These are phyloP conservation scores for Plenodomus lindquistii DNA, from an alignment of 2,329 filamentous ascomycete species.

Conservation along the genomic window DNA sequence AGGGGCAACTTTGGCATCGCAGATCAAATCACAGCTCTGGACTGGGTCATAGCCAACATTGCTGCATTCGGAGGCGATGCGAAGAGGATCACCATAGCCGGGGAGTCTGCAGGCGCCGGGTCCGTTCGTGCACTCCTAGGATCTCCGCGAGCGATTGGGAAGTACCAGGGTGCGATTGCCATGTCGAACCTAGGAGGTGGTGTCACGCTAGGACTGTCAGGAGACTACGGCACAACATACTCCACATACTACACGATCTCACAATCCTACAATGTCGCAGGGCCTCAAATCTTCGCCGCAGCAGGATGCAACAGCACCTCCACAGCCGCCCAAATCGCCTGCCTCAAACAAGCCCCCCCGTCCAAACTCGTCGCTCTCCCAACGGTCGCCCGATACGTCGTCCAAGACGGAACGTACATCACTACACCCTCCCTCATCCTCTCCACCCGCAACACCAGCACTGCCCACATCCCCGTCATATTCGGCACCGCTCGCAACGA, in stretches of 20 bases:
- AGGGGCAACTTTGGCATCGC: constrained; percentile 60
- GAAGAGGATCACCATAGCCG: constrained; percentile 51
- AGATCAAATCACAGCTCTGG: constrained; percentile 56
- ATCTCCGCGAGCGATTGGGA: constrained; percentile 52
- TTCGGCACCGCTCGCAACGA: constrained; percentile 61
- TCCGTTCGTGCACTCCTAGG: constrained; percentile 60
- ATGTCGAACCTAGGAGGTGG: constrained; percentile 61
- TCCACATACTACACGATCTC: constrained; percentile 62
- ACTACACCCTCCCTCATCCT: constrained; percentile 55
- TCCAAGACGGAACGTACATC: constrained; percentile 63
- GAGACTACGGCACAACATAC: constrained; percentile 63
- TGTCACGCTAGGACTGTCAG: constrained; percentile 57
- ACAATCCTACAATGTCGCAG: constrained; percentile 55
- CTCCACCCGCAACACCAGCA: constrained; percentile 47
- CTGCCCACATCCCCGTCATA: constrained; percentile 58
- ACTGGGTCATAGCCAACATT: constrained; percentile 54
- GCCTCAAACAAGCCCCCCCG: constrained; percentile 55
- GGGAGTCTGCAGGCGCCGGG: constrained; percentile 58
- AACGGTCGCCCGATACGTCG: constrained; percentile 56
- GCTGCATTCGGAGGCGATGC: constrained; percentile 54
- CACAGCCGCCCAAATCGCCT: constrained; percentile 55
- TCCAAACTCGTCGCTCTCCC: constrained; percentile 46
- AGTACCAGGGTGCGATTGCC: constrained; percentile 53
- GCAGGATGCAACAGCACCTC: constrained; percentile 56
- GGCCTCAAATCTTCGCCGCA: constrained; percentile 55